These are phyloP conservation scores for Mycena olivaceomarginata DNA, from an alignment of 768 basidiomycete genomes.

Conservation along the genomic window DNA sequence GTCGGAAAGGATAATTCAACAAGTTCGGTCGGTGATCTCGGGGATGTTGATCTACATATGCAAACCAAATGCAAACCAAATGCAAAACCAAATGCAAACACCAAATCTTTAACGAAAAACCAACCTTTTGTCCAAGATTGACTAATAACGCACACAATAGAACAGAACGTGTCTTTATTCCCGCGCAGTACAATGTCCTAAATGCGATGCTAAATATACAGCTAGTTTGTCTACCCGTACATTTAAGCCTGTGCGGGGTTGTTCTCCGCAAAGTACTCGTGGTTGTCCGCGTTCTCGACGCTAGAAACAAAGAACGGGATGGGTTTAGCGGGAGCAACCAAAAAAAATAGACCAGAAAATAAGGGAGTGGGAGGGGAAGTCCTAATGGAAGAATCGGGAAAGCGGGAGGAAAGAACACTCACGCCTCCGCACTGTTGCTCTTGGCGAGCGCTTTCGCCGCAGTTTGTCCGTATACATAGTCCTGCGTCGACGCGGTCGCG, in stretches of 20 bases:
- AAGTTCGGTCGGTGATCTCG: too few species aligned
- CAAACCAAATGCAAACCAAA: too few species aligned
- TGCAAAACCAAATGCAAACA: too few species aligned
- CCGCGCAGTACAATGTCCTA: background rate
- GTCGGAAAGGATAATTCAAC: too few species aligned
- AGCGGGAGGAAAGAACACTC: background rate
- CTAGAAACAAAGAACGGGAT: background rate
- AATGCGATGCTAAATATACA: background rate
- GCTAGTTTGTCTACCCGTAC: background rate
- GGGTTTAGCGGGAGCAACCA: background rate
- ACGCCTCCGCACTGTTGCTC: slow-evolving; percentile 55
- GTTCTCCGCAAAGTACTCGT: slow-evolving; percentile 64
- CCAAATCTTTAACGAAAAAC: too few species aligned
- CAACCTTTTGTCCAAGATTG: too few species aligned
- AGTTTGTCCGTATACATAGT: slow-evolving; percentile 67
- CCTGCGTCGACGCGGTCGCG: slow-evolving; percentile 64
- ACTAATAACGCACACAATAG: too few species aligned
- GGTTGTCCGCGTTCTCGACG: slow-evolving; percentile 57
- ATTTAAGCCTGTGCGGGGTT: slow-evolving; percentile 47
- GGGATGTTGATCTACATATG: too few species aligned
- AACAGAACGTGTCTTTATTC: background rate
- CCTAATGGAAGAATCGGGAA: too few species aligned
- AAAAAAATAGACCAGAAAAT: background rate
- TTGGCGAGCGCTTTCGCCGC: slow-evolving; percentile 64
- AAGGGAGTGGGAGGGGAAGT: too few species aligned